These are phyloP conservation scores for Simplicillium sp. DNA, from an alignment of 2,329 filamentous ascomycete genomes.

Conservation along the genomic window DNA sequence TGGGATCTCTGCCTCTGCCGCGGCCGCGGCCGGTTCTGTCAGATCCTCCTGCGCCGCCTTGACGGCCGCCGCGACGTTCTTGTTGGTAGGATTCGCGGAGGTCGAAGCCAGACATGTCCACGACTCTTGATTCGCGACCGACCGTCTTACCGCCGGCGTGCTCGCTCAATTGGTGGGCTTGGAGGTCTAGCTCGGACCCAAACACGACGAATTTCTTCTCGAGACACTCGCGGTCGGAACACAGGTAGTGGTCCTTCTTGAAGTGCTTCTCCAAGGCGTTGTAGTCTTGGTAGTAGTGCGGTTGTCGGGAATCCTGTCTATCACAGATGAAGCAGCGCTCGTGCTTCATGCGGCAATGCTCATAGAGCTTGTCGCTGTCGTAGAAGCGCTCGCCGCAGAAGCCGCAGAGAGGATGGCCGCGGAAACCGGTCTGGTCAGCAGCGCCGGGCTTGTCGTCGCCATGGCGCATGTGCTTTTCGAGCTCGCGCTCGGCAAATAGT, in stretches of 20 bases:
- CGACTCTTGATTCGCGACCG: slow-evolving; percentile 70
- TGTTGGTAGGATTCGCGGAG: slow-evolving; percentile 63
- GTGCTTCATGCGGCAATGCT: slow-evolving; percentile 88
- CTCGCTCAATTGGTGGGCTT: slow-evolving; percentile 79
- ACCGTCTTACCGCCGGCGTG: slow-evolving; percentile 82
- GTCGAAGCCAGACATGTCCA: slow-evolving; percentile 83
- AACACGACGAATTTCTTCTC: slow-evolving; percentile 99
- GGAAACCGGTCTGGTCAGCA: slow-evolving; percentile 89
- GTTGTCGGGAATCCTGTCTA: slow-evolving; percentile 55
- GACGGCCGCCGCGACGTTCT: slow-evolving; percentile 42
- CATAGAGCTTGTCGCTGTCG: slow-evolving; percentile 87
- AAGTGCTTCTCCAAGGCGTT: slow-evolving; percentile 81
- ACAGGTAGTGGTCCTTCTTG: slow-evolving; percentile 76
- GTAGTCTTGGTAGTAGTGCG: slow-evolving; percentile 89
- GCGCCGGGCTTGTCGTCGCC: slow-evolving; percentile 89
- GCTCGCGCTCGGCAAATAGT: slow-evolving; percentile 70
- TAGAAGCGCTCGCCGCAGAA: slow-evolving; percentile 93
- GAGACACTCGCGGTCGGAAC: slow-evolving; percentile 74
- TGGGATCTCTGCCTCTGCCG: slow-evolving; percentile 71
- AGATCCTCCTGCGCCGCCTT: slow-evolving; percentile 28
- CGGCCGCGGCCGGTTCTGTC: slow-evolving; percentile 25
- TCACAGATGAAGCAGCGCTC: slow-evolving; percentile 95
- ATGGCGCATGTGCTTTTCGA: slow-evolving; percentile 79
- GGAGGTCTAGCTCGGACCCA: slow-evolving; percentile 86
- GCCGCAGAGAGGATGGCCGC: slow-evolving; percentile 85